A percentile compares a stretch with the other conserved stretches of the same genome.
Conservation (phyloP, 768 basidiomycete species). For the Lactifluus hygrophoroides region DNA sequence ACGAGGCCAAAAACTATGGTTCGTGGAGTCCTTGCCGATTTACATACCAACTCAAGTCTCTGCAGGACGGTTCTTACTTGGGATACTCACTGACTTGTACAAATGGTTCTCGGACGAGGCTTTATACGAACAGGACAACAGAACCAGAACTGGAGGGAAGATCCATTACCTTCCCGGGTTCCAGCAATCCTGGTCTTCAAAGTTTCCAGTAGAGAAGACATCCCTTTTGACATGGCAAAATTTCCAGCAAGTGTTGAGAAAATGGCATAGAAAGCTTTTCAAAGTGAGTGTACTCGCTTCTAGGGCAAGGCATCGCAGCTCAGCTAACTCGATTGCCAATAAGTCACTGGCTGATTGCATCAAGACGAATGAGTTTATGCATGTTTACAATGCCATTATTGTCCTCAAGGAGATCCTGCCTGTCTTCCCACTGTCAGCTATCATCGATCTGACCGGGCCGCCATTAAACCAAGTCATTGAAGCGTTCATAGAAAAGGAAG, state of each 20-base stretch:
- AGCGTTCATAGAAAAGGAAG: constrained; percentile 62
- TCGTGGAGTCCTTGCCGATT: constrained; percentile 19
- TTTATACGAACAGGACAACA: constrained; percentile 62
- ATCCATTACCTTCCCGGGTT: constrained; percentile 61
- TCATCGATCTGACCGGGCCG: constrained; percentile 43
- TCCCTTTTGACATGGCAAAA: constrained; percentile 61
- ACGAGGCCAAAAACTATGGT: constrained; percentile 95
- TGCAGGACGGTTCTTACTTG: constrained; percentile 78
- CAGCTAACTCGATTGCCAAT: neutral
- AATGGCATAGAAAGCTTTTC: constrained; percentile 76
- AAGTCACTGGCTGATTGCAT: constrained; percentile 83
- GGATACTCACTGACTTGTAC: constrained; percentile 67
- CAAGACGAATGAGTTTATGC: constrained; percentile 88
- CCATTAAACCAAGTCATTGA: constrained; percentile 54
- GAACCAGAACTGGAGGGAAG: constrained; percentile 55
- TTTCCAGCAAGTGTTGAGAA: constrained; percentile 63
- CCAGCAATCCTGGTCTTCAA: constrained; percentile 43
- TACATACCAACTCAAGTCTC: constrained; percentile 1
- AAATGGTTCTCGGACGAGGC: constrained; percentile 76
- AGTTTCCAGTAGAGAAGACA: constrained; percentile 35
- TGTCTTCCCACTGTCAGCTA: constrained; percentile 71
- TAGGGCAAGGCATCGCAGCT: neutral
- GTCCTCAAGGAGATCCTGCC: constrained; percentile 87
- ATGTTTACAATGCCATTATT: constrained; percentile 93
- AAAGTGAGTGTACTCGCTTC: constrained; percentile 39